Evolutionary conservation across 306 rosid genomes (phyloP).

Genomic region (Vigna reflexopilosa): DNA sequence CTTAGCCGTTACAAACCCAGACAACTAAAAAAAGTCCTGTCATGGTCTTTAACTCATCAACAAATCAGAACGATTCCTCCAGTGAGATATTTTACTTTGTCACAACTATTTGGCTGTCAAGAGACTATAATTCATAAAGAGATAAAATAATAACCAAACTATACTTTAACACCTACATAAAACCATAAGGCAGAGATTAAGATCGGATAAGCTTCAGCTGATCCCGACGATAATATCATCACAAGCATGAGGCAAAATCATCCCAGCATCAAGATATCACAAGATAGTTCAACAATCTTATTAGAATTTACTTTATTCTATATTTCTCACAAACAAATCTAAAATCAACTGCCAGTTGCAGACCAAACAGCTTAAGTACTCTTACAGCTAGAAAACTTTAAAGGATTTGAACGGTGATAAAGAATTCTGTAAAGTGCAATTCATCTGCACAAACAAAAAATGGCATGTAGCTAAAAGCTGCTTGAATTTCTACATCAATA

Average conservation of each 20-base stretch:
- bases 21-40: not conserved
- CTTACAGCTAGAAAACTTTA: not conserved
- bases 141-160: conserved; percentile 18
- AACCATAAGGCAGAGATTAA: conserved; percentile 24
- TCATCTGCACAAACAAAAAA: conserved; percentile 26
- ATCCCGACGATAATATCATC: conserved; percentile 7
- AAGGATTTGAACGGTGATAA: not conserved
- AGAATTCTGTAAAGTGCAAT: conserved; percentile 18
- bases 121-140: conserved; percentile 25
- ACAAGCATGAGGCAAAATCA: conserved; percentile 8
- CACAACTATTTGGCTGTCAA: conserved; percentile 19
- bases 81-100: not conserved
- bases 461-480: conserved; percentile 4
- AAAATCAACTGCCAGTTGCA: not conserved
- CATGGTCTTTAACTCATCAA: conserved; percentile 5
- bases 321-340: not conserved
- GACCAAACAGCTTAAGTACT: not conserved
- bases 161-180: conserved; percentile 10
- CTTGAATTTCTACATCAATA: not conserved
- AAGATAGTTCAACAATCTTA: conserved; percentile 10
- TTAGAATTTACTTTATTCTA: not conserved
- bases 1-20: conserved; percentile 19
- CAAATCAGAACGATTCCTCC: conserved; percentile 24
- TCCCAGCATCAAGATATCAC: conserved; percentile 18
- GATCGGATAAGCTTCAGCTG: conserved; percentile 29